Evolutionary conservation across 768 basidiomycete species (phyloP), one percentile per base, ranked within the genome.

Genomic region (Tylopilus plumbeoviolaceoides): DNA sequence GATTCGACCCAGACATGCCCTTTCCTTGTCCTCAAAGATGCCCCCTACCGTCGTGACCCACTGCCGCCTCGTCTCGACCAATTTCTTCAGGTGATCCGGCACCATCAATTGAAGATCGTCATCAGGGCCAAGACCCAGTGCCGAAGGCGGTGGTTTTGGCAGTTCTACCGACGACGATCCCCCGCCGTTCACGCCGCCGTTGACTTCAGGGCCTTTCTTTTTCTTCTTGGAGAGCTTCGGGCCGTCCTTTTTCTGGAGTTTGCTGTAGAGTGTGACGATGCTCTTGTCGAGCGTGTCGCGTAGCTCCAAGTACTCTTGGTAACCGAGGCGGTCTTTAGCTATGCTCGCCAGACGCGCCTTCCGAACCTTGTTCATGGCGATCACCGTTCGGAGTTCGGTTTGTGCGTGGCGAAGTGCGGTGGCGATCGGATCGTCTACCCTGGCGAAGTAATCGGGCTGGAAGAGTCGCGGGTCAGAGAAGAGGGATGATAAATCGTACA

Each of bases 351-450:
- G 79, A 4, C 89, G 84, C 28, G 72, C 70, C 66, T 88, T 88
- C 12, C 95, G 85, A 4, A 82, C 81, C 61, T 94, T 91, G 75
- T 99, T 99, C 53, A 83, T 78, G 9, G 84, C 79, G 3, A 88
- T 76, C 45, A 98, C 89, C 7, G 73, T 74, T 10, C 87, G 82
- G 6, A 99, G 78, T 58, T 92, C 83, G 14, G 78, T 73, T 66
- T 99, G 97, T 17, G 91, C 89, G 40, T 91, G 85, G 3, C 95
- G 87, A 1, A 99, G 80, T 1, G 91, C 88, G 2, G 89, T 84
- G 8, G 94, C 87, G 45, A 99, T 90, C 30, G 95, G 94, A 69
- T 99, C 97, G 65, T 98, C 95, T 35, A 94, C 87, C 55, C 87
- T 83, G 42, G 83, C 78, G 21, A 81, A 74, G 62, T 81, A 91